A percentile compares a stretch with the other conserved stretches of the same genome.
Evolutionary conservation across 2,329 filamentous ascomycete genomes (phyloP).

Genomic region (Chaetomiaceae sp.): DNA sequence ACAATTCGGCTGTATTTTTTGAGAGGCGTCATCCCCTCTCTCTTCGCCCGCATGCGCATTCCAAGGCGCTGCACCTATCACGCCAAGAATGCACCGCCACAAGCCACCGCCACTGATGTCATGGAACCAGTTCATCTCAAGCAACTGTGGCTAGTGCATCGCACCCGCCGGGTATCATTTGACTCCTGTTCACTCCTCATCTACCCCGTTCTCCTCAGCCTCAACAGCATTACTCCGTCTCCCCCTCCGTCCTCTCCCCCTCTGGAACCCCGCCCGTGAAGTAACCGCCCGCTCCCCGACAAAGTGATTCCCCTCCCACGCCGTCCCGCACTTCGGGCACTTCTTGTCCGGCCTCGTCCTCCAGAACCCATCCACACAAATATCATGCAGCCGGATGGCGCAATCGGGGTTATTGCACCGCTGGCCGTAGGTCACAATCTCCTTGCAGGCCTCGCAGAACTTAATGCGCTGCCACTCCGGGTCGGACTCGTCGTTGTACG

Average conservation of each 20-base stretch:
- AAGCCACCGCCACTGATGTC: neutral
- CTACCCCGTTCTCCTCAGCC: constrained; percentile 20
- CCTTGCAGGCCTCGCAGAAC: constrained; percentile 80
- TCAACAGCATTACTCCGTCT: constrained; percentile 33
- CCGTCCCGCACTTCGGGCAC: constrained; percentile 58
- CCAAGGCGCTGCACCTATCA: constrained; percentile 4
- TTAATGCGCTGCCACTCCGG: constrained; percentile 73
- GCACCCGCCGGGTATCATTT: too few species aligned
- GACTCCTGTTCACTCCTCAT: constrained; percentile 8
- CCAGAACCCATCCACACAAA: constrained; percentile 72
- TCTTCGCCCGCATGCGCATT: too few species aligned
- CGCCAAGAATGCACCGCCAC: neutral
- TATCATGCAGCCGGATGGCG: constrained; percentile 67
- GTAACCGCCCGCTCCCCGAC: constrained; percentile 57
- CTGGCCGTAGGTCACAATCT: constrained; percentile 81
- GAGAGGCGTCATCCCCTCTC: too few species aligned
- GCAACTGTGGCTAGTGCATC: too few species aligned
- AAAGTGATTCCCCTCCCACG: constrained; percentile 47
- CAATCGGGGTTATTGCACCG: constrained; percentile 69
- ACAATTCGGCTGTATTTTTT: too few species aligned
- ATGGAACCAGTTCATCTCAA: neutral
- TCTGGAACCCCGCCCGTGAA: constrained; percentile 46
- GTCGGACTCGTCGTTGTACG: constrained; percentile 75
- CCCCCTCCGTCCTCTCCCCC: constrained; percentile 35
- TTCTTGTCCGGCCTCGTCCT: constrained; percentile 55